Evolutionary conservation across 495 filamentous ascomycete species (phyloP).

Genomic region (Chaetomium cochliodes): DNA sequence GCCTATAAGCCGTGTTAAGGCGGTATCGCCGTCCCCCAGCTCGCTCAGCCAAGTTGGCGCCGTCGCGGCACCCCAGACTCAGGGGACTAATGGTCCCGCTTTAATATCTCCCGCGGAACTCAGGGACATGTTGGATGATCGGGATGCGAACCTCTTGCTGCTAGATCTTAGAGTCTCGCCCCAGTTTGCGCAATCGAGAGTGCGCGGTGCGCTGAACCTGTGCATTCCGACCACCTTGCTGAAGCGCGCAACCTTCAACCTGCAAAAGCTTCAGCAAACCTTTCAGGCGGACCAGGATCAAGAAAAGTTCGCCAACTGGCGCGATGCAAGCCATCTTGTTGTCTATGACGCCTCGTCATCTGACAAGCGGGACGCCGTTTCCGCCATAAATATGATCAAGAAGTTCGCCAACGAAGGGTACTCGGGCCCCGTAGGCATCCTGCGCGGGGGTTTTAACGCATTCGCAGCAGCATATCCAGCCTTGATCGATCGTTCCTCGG

Average conservation of each 20-base stretch:
- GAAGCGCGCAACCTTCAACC: conserved; percentile 86
- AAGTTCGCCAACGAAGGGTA: conserved; percentile 89
- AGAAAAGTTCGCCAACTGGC: conserved; percentile 75
- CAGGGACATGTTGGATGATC: conserved; percentile 61
- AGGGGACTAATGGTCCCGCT: conserved; percentile 46
- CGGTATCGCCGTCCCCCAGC: conserved; percentile 31
- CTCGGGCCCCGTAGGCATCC: conserved; percentile 66
- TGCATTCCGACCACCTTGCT: conserved; percentile 94
- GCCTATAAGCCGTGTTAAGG: conserved; percentile 45
- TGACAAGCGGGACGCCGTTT: conserved; percentile 73
- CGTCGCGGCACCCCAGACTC: conserved; percentile 46
- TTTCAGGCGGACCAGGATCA: conserved; percentile 75
- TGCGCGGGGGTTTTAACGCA: conserved; percentile 60
- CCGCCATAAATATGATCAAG: conserved; percentile 78
- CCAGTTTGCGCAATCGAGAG: conserved; percentile 71
- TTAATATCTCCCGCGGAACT: conserved; percentile 66
- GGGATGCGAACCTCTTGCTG: conserved; percentile 61
- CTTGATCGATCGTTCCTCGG: conserved; percentile 48
- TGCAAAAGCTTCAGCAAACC: conserved; percentile 84
- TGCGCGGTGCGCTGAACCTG: conserved; percentile 78
- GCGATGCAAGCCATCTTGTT: conserved; percentile 67
- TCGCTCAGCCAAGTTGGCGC: neutral
- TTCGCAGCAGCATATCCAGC: conserved; percentile 50
- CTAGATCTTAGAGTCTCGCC: conserved; percentile 88
- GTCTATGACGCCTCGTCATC: conserved; percentile 81